Evolutionary conservation across 352 stramenopile genomes (phyloP), one percentile per base, ranked within the genome.

Genomic region (Pythium diclinum): DNA sequence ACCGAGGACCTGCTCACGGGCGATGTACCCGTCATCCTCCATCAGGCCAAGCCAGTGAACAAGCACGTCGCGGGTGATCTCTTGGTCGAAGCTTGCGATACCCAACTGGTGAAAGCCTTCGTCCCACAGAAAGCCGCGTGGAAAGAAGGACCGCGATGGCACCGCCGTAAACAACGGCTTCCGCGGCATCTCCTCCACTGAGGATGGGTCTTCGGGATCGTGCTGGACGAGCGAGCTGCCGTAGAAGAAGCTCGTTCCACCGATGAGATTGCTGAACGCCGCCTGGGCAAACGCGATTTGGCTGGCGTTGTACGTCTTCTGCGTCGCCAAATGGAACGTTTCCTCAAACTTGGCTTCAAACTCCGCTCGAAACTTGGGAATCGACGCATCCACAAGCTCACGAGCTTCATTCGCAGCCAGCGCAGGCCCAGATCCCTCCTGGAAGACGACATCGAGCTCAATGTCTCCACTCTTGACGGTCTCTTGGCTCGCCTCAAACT

Each of bases 41-140:
- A 98, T 96, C 0, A 92, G 54, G 2, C 68, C 70, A 38, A 98
- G 63, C 94, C 94, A 98, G 64, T 97, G 87, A 0, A 75, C 73
- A 17, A 98, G 72, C 21, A 97, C 78, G 58, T 97, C 84, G 16
- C 75, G 73, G 8, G 83, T 83, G 44, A 97, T 81, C 11, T 59
- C 61, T 6, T 71, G 56, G 65, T 98, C 87, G 65, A 94, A 98
- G 3, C 76, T 60, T 3, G 65, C 71, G 42, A 98, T 77, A 3
- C 95, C 75, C 16, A 98, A 73, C 72, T 97, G 87, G 64, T 98
- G 94, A 68, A 98, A 98, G 14, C 94, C 92, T 87, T 98, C 94
- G 61, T 98, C 94, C 94, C 94, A 98, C 1, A 97, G 53, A 52
- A 98, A 98, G 0, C 94, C 94, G 21, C 94, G 78, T 11, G 94